Evolutionary conservation across 306 rosid species (phyloP).

Genomic region (Geum urbanum): DNA sequence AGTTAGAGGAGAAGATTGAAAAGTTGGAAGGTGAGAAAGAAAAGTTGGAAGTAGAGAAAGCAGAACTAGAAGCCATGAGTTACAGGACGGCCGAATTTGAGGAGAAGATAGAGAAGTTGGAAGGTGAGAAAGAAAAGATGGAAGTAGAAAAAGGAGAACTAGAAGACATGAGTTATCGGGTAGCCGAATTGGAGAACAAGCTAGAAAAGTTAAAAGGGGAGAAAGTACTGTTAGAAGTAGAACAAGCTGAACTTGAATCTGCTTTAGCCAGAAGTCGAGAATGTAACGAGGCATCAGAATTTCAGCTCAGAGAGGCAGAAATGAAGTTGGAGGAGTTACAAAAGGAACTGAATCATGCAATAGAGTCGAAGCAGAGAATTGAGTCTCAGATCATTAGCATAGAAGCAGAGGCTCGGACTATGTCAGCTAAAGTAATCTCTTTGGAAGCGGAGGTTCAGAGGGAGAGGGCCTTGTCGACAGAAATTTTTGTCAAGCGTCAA

Average conservation of each 20-base stretch:
- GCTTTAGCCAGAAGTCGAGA: constrained; percentile 53
- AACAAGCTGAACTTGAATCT: constrained; percentile 33
- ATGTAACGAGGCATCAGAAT: constrained; percentile 44
- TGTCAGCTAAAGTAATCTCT: constrained; percentile 46
- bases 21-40: neutral
- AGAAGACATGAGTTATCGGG: constrained; percentile 13
- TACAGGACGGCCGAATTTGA: constrained; percentile 46
- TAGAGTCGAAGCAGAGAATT: constrained; percentile 48
- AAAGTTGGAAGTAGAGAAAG: constrained; percentile 17
- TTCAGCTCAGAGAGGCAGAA: constrained; percentile 52
- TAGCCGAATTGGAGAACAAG: constrained; percentile 32
- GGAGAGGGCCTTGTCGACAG: constrained; percentile 48
- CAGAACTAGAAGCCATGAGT: constrained; percentile 34
- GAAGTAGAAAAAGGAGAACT: constrained; percentile 25
- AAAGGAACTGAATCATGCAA: constrained; percentile 46
- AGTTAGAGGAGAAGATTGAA: constrained; percentile 46
- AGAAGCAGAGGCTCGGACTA: constrained; percentile 54
- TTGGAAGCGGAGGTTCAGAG: constrained; percentile 57
- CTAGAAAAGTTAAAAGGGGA: constrained; percentile 53
- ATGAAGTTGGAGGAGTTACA: constrained; percentile 57
- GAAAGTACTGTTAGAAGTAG: constrained; percentile 29
- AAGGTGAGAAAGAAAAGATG: constrained; percentile 38
- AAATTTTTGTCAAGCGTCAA: constrained; percentile 45
- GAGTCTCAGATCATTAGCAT: constrained; percentile 61
- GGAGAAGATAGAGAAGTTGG: constrained; percentile 48